Evolutionary conservation across 192 early-diverging fungal genomes (phyloP), one percentile per base, ranked within the genome.

Genomic region (Bifiguratus adelaidae): DNA sequence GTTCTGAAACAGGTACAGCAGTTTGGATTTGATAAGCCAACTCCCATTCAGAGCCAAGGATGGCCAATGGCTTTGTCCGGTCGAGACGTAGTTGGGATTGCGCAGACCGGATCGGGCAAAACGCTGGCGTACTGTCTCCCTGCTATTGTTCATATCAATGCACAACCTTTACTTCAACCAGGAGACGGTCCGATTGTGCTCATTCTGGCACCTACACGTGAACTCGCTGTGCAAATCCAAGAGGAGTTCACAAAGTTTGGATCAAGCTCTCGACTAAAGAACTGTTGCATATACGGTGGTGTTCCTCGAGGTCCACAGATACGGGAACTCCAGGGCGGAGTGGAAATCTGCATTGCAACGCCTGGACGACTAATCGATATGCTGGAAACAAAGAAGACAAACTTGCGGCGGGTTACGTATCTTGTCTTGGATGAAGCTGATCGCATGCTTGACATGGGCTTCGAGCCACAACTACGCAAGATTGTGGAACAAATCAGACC

Each of bases 51-150:
- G 68, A 77, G 86, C 25, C 94, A 97, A 55, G 94, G 92, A 22
- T 96, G 92, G 92, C 94, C 94, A 7, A 96, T 96, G 92, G 94
- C 92, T 4, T 78, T 97, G 36, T 85, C 78, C 21, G 92, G 92
- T 40, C 81, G 90, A 44, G 91, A 97, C 61, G 79, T 97, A 54
- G 90, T 95, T 28, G 88, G 88, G 42, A 77, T 88, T 52, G 88
- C 89, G 18, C 75, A 83, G 53, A 90, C 88, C 15, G 89, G 88
- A 53, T 86, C 82, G 15, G 88, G 88, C n/a, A 97, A 97, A 63
- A 97, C 95, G 9, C 71, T 97, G 4, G 91, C 90, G 2, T 97
- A 91, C 61, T 82, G 81, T 26, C 63, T 97, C 24, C 95, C 92
- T 15, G 79, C 88, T 13, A 94, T 98, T 47, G 86, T 96, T 36